phyloP scores from a whole-genome alignment of 2,329 filamentous ascomycete genomes.

The Aspergillus uvarum region DNA sequence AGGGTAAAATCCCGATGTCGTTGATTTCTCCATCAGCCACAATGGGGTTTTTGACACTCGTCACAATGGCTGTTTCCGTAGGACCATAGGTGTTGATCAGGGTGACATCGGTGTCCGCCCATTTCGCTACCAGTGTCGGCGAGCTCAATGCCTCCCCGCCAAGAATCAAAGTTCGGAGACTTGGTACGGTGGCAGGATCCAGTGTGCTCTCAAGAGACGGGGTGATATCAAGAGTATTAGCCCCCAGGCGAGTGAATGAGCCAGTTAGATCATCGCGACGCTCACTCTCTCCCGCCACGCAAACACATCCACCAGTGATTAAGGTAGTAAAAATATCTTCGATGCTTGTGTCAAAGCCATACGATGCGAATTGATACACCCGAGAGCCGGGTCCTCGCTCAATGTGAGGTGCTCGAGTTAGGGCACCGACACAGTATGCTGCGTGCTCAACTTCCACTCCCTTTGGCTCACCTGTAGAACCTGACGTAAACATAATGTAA shows the following conservation, averaged over 20 bases:
- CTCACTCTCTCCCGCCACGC: not conserved
- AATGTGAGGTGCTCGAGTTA: too few relatives aligned
- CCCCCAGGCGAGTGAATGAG: not conserved
- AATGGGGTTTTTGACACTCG: too few relatives aligned
- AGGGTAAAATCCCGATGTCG: too few relatives aligned
- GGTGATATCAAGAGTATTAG: not conserved
- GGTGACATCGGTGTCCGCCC: not conserved
- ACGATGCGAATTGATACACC: not conserved
- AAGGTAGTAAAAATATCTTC: not conserved
- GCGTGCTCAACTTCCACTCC: too few relatives aligned
- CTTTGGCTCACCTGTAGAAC: too few relatives aligned
- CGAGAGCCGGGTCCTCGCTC: too few relatives aligned
- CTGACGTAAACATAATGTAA: too few relatives aligned
- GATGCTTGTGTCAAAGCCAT: not conserved
- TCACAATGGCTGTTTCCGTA: too few relatives aligned
- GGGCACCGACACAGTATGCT: too few relatives aligned
- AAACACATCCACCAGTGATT: not conserved
- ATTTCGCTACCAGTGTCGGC: not conserved
- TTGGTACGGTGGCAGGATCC: not conserved
- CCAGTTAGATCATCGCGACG: not conserved
- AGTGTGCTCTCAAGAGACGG: not conserved
- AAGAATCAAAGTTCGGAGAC: not conserved
- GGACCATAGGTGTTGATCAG: not conserved
- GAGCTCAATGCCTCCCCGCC: not conserved
- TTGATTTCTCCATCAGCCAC: too few relatives aligned